Percentiles rank a stretch among this genome's conserved stretches.
Evolutionary conservation across 148 eudicot species (phyloP).

Genomic region (Silene conica): DNA sequence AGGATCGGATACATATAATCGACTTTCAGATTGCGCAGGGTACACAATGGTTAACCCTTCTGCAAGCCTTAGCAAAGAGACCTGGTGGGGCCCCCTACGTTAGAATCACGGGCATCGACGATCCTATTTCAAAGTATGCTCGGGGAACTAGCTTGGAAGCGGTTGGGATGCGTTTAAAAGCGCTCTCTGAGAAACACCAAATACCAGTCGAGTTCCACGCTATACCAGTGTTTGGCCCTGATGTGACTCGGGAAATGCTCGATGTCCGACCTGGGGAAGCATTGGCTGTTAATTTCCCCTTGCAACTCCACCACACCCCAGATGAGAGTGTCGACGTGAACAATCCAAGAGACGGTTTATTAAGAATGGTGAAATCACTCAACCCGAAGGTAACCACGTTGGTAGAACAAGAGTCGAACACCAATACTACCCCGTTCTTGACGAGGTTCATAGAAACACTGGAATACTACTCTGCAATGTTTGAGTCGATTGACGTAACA

Average conservation of each 20-base stretch:
- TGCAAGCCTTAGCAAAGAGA: constrained; percentile 81
- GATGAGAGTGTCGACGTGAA: constrained; percentile 87
- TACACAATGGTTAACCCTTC: constrained; percentile 85
- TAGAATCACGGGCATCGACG: constrained; percentile 85
- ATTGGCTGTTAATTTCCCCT: constrained; percentile 78
- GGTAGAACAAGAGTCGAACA: constrained; percentile 92
- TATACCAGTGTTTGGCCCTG: constrained; percentile 56
- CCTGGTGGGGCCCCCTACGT: constrained; percentile 79
- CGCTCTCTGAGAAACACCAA: constrained; percentile 51
- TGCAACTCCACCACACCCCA: constrained; percentile 87
- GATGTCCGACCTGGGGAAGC: constrained; percentile 72
- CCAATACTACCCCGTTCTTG: constrained; percentile 76
- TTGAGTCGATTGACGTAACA: constrained; percentile 80
- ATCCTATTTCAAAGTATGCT: constrained; percentile 63
- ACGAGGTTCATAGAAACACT: constrained; percentile 66
- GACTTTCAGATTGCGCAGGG: constrained; percentile 90
- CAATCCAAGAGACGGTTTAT: constrained; percentile 73
- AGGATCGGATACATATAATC: constrained; percentile 68
- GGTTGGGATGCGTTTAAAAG: constrained; percentile 48
- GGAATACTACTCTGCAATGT: constrained; percentile 80
- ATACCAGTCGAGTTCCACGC: constrained; percentile 72
- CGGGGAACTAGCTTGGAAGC: constrained; percentile 66
- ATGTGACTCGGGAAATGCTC: constrained; percentile 63
- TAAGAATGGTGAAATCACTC: constrained; percentile 70
- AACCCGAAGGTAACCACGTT: constrained; percentile 72